Conservation (phyloP, 345 rosid genomes). For the Eucalyptus victrix region DNA sequence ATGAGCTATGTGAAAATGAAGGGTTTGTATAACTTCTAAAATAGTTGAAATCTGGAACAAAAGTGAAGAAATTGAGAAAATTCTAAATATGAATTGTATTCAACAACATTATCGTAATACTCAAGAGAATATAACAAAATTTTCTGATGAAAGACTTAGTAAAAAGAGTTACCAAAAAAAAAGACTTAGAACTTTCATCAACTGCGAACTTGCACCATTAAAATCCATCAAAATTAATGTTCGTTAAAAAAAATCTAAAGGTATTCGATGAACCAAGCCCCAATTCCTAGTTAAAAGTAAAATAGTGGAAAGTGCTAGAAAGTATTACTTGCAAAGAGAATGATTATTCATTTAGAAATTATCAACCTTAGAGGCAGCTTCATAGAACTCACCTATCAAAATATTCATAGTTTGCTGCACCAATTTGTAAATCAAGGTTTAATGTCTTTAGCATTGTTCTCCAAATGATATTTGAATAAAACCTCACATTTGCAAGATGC, state of each 20-base stretch:
- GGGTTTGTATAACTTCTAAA: not conserved
- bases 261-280: not conserved
- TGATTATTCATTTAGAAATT: not conserved
- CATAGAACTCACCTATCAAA: not conserved
- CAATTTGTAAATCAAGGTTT: not conserved
- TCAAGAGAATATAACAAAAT: not conserved
- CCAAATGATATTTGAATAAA: not conserved
- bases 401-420: not conserved
- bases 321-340: not conserved
- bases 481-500: not conserved
- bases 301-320: not conserved
- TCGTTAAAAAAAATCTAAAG: not conserved
- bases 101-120: not conserved
- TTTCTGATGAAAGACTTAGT: not conserved
- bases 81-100: not conserved
- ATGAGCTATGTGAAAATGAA: not conserved
- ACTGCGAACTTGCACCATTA: not conserved
- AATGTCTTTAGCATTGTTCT: not conserved
- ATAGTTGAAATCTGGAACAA: not conserved
- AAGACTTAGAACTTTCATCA: not conserved
- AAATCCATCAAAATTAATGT: not conserved
- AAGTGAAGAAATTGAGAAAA: not conserved
- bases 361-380: not conserved
- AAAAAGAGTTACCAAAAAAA: not conserved
- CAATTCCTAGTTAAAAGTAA: not conserved